Evolutionary conservation across 1,284 basidiomycete genomes (phyloP), one percentile per base, ranked within the genome.

Genomic region (Marasmius sp.): DNA sequence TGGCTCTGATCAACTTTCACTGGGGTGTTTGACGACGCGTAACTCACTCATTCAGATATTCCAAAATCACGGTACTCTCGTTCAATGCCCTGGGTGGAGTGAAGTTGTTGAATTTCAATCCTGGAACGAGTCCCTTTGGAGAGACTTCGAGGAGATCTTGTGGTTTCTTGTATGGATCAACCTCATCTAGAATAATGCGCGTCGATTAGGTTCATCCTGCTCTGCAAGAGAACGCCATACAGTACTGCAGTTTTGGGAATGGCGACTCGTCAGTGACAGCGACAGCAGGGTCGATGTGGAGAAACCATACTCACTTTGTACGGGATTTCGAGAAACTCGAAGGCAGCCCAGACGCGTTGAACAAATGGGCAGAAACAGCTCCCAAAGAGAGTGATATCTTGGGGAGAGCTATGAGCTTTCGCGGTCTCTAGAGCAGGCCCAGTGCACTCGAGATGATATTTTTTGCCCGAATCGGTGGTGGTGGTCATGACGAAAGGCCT

Each of bases 111-210:
- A 93, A 74, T 68, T 81, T 83, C 41, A 93, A 70, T 0, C 83
- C 91, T 0, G 92, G 91, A 0, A 94, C 91, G 1, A 93, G 80
- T 0, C 92, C 91, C 70, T 91, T 92, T 0, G 91, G 89, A 20
- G 90, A 92, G 16, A 92, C 80, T 57, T 91, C 86, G 11, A 94
- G 77, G n/a, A 94, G 80, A 39, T 90, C 89, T 57, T 84, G 74
- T 0, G 92, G 90, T 69, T 93, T 94, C 75, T 86, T 85, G 78
- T 93, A 93, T 1, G 91, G 90, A 72, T 93, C 90, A 34, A 93
- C 89, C 73, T 93, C 90, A 68, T 86, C 89, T 90, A 74, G 69
- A 73, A 57, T 74, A 72, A 70, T 73, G 54, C 9, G 11, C 16
- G 1, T 16, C 18, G 37, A 37, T 39, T 18, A 48, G 38, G 50